phyloP scores from a whole-genome alignment of 208 protist species.

The Leishmania tropica region DNA sequence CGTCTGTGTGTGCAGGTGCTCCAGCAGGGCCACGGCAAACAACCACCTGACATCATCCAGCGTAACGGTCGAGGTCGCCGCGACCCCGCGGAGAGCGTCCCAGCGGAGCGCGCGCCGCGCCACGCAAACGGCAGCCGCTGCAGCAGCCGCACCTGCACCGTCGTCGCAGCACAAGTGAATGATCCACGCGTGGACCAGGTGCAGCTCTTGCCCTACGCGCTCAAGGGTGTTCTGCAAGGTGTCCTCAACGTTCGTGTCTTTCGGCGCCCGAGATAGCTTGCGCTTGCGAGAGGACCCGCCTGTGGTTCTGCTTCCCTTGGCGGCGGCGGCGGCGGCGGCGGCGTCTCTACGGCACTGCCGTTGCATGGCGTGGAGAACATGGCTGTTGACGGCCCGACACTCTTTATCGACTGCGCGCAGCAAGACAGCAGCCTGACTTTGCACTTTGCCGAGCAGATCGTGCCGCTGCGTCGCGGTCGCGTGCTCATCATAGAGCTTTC shows the following conservation, averaged over 20 bases:
- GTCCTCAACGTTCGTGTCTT: constrained; percentile 21
- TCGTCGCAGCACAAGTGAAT: constrained; percentile 14
- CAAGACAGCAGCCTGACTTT: constrained; percentile 6
- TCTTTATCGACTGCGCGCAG: constrained; percentile 19
- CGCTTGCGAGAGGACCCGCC: constrained; percentile 4
- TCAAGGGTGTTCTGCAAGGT: constrained; percentile 35
- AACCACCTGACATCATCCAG: constrained; percentile 14
- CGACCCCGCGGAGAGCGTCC: neutral
- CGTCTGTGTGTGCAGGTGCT: constrained; percentile 19
- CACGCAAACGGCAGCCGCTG: constrained; percentile 11
- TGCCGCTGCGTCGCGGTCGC: neutral
- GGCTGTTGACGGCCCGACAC: constrained; percentile 8
- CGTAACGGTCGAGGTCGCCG: neutral
- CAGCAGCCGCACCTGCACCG: neutral
- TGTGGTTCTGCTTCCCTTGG: neutral
- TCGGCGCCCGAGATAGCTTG: neutral
- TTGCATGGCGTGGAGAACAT: constrained; percentile 8
- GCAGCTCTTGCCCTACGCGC: constrained; percentile 30
- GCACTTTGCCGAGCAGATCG: neutral
- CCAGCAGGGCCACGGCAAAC: constrained; percentile 29
- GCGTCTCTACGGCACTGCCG: constrained; percentile 11
- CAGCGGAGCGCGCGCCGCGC: constrained; percentile 15
- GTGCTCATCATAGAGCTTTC: constrained; percentile 2
- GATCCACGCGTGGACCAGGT: constrained; percentile 31
- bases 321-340: constrained; percentile 6